Conservation (phyloP, 2,329 filamentous ascomycete genomes). For the Paracamarosporium sp. region DNA sequence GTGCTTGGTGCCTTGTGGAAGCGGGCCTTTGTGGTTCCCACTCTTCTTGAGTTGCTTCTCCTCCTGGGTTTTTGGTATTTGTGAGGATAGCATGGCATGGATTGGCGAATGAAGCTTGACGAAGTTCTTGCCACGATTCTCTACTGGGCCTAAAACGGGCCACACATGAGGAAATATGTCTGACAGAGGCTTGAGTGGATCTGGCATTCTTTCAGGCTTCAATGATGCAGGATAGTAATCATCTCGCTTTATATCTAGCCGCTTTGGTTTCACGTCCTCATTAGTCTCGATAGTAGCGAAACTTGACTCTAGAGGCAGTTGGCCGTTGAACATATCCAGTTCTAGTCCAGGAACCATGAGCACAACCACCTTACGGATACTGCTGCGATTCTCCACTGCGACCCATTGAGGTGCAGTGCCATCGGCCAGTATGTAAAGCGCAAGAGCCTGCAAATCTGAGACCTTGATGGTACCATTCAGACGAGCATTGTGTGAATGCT, state of each 20-base stretch:
- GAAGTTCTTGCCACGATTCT: conserved; percentile 69
- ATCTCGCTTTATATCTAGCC: conserved; percentile 51
- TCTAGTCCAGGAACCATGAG: conserved; percentile 94
- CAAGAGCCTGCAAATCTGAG: conserved; percentile 63
- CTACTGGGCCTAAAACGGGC: conserved; percentile 87
- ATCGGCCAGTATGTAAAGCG: conserved; percentile 67
- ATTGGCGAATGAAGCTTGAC: conserved; percentile 85
- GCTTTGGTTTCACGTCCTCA: conserved; percentile 29
- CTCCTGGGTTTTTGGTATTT: conserved; percentile 72
- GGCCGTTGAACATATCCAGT: conserved; percentile 82
- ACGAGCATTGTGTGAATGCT: conserved; percentile 60
- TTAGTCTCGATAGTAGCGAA: conserved; percentile 19
- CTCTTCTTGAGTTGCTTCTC: conserved; percentile 64
- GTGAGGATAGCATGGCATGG: conserved; percentile 79
- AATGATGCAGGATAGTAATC: conserved; percentile 58
- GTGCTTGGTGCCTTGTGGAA: conserved; percentile 67
- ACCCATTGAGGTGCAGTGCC: conserved; percentile 67
- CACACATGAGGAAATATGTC: conserved; percentile 88
- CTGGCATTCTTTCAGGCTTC: conserved; percentile 49
- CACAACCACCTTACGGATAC: conserved; percentile 77
- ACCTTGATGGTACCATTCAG: conserved; percentile 64
- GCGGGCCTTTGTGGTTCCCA: conserved; percentile 53
- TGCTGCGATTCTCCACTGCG: conserved; percentile 62
- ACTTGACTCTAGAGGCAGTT: conserved; percentile 27
- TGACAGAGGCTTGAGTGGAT: conserved; percentile 66